Conservation (phyloP, 768 basidiomycete species). For the Pulveroboletus sp. region DNA sequence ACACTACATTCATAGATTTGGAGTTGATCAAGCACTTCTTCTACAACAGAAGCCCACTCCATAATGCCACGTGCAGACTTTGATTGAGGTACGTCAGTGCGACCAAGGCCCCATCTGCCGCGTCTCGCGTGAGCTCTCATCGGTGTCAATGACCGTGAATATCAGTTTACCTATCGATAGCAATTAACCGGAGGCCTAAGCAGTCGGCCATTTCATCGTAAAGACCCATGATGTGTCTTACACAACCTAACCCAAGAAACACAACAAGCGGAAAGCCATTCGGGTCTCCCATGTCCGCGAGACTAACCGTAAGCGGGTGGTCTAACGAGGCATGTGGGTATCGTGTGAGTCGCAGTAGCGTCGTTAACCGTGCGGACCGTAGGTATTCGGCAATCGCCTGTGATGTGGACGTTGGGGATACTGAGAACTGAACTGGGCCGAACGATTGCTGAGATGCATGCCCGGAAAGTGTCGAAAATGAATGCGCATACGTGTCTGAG, state of each 20-base stretch:
- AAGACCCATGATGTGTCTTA: constrained; percentile 89
- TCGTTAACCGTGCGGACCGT: constrained; percentile 81
- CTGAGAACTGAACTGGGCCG: constrained; percentile 27
- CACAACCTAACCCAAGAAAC: constrained; percentile 91
- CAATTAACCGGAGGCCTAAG: constrained; percentile 82
- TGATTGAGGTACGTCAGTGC: constrained; percentile 64
- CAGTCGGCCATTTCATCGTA: constrained; percentile 96
- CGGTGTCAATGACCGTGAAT: background rate
- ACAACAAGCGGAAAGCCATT: constrained; percentile 86
- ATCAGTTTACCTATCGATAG: constrained; percentile 74
- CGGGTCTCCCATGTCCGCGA: constrained; percentile 87
- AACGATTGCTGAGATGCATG: constrained; percentile 22
- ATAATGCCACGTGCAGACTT: constrained; percentile 73
- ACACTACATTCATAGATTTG: constrained; percentile 77
- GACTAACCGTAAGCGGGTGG: constrained; percentile 74
- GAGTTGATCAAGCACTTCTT: constrained; percentile 82
- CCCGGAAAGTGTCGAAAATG: constrained; percentile 36
- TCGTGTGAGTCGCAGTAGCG: constrained; percentile 70
- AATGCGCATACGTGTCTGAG: constrained; percentile 53
- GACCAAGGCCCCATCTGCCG: constrained; percentile 85
- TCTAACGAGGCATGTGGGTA: constrained; percentile 75
- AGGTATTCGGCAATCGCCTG: constrained; percentile 83
- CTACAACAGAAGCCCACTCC: constrained; percentile 88
- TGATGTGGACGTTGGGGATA: constrained; percentile 53
- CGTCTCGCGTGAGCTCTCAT: constrained; percentile 12